Conservation (phyloP, 2,329 filamentous ascomycete species). For the Botrytis deweyae region DNA sequence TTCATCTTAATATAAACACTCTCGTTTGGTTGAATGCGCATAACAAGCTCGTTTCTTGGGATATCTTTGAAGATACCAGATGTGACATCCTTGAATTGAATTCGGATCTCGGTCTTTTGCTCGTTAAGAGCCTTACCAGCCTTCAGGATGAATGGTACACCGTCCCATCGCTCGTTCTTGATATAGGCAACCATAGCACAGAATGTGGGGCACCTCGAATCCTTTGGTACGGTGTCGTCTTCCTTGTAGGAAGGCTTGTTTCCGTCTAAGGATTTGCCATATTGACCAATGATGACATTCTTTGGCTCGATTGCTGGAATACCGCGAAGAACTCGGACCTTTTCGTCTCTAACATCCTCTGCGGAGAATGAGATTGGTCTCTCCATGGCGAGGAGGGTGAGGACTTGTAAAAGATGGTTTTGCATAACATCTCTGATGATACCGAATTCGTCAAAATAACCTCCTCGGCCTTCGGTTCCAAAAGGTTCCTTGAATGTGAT, state of each 20-base stretch:
- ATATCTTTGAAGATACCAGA: slow-evolving; percentile 99
- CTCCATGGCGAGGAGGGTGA: slow-evolving; percentile 97
- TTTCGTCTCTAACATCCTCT: slow-evolving; percentile 98
- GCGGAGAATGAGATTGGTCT: slow-evolving; percentile 96
- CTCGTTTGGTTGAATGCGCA: slow-evolving; percentile 99
- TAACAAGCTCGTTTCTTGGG: slow-evolving; percentile 97
- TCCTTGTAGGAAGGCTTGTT: slow-evolving; percentile 98
- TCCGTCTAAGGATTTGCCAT: slow-evolving; percentile 92
- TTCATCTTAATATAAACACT: slow-evolving; percentile 99
- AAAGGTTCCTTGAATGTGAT: slow-evolving; percentile 99
- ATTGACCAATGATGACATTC: slow-evolving; percentile 99
- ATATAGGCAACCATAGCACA: slow-evolving; percentile 97
- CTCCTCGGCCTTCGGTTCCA: slow-evolving; percentile 93
- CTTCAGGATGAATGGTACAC: slow-evolving; percentile 99
- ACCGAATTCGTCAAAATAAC: slow-evolving; percentile 99
- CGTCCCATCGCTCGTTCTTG: slow-evolving; percentile 99
- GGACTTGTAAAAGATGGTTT: slow-evolving; percentile 95
- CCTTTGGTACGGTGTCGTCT: slow-evolving; percentile 96
- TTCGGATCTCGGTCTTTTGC: slow-evolving; percentile 98
- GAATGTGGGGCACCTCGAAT: slow-evolving; percentile 96
- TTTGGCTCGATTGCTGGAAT: slow-evolving; percentile 97
- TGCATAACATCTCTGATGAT: slow-evolving; percentile 99
- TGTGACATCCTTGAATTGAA: slow-evolving; percentile 99
- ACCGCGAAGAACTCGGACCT: slow-evolving; percentile 89
- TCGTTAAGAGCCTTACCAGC: slow-evolving; percentile 98